Evolutionary conservation across 164 flowering plant genomes (phyloP), one percentile per base, ranked within the genome.

Genomic region (Liriodendron chinense): DNA sequence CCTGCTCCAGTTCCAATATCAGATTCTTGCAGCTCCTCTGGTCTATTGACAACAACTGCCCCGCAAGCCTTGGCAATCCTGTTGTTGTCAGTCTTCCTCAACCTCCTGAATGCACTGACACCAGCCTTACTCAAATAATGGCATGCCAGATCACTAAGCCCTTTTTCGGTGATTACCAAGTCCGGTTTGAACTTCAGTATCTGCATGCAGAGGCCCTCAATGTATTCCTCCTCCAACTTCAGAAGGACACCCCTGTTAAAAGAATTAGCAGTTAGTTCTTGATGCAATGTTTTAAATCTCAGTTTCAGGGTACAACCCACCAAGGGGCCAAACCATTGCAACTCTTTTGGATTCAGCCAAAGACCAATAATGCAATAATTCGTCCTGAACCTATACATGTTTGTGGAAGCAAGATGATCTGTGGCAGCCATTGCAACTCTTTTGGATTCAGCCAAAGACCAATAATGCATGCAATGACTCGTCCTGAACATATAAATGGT

Each of bases 41-140:
- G 97, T 72, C 97, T 85, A 84, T 92, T 94, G 14, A 94, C 97
- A 79, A 94, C 86, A 18, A 90, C 93, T 20, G 99, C 99, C 21
- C 96, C 97, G 86, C 92, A 91, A 14, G 99, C 98, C 85, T 91
- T 96, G 20, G 99, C 98, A 73, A 94, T 92, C 82, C 98, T 90
- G 80, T 94, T 94, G 75, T 94, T 96, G 79, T 94, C 98, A 0
- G 96, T 90, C 83, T 91, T 94, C 85, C 97, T 92, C 83, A 96
- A 56, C 81, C 99, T 86, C 78, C 99, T 87, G 69, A 94, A 92
- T 9, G 97, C 96, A 84, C 90, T 92, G n/a, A 96, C 94, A 23
- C 99, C 99, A 69, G 97, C 97, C 80, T 92, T 96, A 76, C 97
- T 90, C 53, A 94, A 76, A 76, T 86, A 94, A 82, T 96, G 99